Evolutionary conservation across 768 basidiomycete species (phyloP), one percentile per base, ranked within the genome.

Genomic region (Boletus rubescentipes): DNA sequence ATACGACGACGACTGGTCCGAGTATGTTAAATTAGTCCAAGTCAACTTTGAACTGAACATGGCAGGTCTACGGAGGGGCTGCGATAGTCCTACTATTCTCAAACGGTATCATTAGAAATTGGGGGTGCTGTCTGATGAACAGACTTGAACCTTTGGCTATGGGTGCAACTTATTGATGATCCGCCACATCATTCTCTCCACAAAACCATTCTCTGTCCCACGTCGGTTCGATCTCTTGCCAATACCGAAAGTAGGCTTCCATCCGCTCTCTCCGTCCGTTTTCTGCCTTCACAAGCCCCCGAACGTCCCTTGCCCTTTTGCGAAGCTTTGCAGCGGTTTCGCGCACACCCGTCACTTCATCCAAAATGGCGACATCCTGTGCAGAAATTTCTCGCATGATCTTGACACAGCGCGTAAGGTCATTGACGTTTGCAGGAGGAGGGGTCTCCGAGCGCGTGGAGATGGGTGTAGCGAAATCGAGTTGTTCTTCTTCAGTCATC

Each of bases 171-270:
- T 26, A 26, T 26, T 26, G 26, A 26, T 26, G 4, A 5, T 51
- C 53, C n/a, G 39, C 35, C 2, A 7, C 51, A 45, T 16, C 45
- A 15, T 53, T 45, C 31, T 60, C 55, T 30, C 57, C 62, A 26
- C 61, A 65, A 31, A 69, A 12, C 69, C 69, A 69, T n/a, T 53
- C 11, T 23, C 58, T 60, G 35, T 61, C 56, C 67, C 70, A 67
- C 5, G 5, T 44, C 2, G 61, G 58, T 12, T 60, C 54, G 5
- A 57, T 61, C 26, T 72, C 55, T 26, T 59, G 57, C 67, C 71
- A 72, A 32, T 68, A 61, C 30, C 52, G 49, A 35, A 65, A 72
- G 23, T 59, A 70, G 9, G 54, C 30, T 18, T 70, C 62, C 59
- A 72, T 62, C 14, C 70, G 53, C 40, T 62, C 61, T 46, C 66